Percentiles rank a stretch among this genome's conserved stretches.
Conservation (phyloP, 768 basidiomycete genomes). For the Leccinum pellstonianum region DNA sequence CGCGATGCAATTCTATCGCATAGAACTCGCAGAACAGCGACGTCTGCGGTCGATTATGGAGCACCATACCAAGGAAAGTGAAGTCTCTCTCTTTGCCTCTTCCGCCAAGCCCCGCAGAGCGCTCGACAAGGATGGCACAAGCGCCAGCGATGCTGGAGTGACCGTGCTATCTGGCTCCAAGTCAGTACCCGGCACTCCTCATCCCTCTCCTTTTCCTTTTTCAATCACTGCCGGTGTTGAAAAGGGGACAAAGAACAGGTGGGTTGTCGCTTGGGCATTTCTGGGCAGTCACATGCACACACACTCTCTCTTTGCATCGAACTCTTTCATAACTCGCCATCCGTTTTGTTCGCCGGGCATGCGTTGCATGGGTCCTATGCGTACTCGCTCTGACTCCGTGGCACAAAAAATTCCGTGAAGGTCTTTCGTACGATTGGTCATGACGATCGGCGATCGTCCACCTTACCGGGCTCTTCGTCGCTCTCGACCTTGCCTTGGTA, state of each 20-base stretch:
- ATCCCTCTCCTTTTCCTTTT: slow-evolving; percentile 59
- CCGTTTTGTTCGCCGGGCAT: not conserved
- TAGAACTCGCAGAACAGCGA: slow-evolving; percentile 89
- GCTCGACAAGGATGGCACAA: not conserved
- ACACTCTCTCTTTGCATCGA: not conserved
- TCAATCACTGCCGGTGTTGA: slow-evolving; percentile 96
- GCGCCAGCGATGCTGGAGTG: not conserved
- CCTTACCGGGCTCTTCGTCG: not conserved
- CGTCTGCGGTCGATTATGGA: slow-evolving; percentile 90
- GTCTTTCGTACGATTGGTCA: not conserved
- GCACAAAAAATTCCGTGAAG: not conserved
- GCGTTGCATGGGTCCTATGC: not conserved
- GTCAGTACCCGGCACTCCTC: slow-evolving; percentile 20
- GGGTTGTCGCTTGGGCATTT: slow-evolving; percentile 18
- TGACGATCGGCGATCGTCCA: slow-evolving; percentile 6
- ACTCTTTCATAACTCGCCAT: not conserved
- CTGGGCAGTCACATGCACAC: not conserved
- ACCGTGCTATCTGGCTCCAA: slow-evolving; percentile 14
- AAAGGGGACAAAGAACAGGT: slow-evolving; percentile 93
- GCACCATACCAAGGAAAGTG: slow-evolving; percentile 72
- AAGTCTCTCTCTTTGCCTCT: slow-evolving; percentile 9
- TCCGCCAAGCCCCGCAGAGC: slow-evolving; percentile 9
- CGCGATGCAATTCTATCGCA: slow-evolving; percentile 90
- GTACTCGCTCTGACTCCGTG: not conserved
- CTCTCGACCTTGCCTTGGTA: not conserved